phyloP scores from a whole-genome alignment of 768 basidiomycete genomes.

The Paxillus involutus region DNA sequence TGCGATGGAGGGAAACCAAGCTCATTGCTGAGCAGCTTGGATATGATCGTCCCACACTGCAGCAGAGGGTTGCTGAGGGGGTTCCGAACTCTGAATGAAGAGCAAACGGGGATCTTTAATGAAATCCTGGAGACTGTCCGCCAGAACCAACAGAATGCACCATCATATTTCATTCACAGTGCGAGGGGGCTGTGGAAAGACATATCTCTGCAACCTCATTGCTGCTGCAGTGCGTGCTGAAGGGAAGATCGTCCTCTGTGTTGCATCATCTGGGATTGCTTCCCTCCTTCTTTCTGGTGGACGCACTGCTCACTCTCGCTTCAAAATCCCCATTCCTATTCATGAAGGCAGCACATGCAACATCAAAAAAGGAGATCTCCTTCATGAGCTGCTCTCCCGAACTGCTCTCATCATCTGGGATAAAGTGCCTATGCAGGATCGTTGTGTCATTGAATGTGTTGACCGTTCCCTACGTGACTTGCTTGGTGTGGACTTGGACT shows the following conservation, averaged over 20 bases:
- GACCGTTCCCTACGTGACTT: slow-evolving; percentile 39
- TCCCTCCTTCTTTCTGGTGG: slow-evolving; percentile 26
- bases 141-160: too few species aligned
- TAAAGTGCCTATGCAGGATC: slow-evolving; percentile 32
- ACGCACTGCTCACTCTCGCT: neutral
- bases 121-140: slow-evolving; percentile 24
- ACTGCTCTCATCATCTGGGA: too few species aligned
- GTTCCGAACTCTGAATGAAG: slow-evolving; percentile 27
- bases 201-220: slow-evolving; percentile 36
- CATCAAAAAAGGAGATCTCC: too few species aligned
- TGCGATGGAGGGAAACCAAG: slow-evolving; percentile 9
- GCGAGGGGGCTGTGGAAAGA: slow-evolving; percentile 47
- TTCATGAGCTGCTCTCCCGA: too few species aligned
- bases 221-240: too few species aligned
- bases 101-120: slow-evolving; percentile 29
- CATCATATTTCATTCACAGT: slow-evolving; percentile 40
- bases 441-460: slow-evolving; percentile 38
- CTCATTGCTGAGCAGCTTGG: slow-evolving; percentile 14
- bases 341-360: too few species aligned
- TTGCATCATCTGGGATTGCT: slow-evolving; percentile 16
- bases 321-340: too few species aligned
- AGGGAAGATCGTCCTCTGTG: too few species aligned
- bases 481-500: slow-evolving; percentile 24
- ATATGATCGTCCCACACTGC: slow-evolving; percentile 7
- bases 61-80: slow-evolving; percentile 1